Evolutionary conservation across 2,329 filamentous ascomycete species (phyloP).

Genomic region (Gaeumannomyces tritici): DNA sequence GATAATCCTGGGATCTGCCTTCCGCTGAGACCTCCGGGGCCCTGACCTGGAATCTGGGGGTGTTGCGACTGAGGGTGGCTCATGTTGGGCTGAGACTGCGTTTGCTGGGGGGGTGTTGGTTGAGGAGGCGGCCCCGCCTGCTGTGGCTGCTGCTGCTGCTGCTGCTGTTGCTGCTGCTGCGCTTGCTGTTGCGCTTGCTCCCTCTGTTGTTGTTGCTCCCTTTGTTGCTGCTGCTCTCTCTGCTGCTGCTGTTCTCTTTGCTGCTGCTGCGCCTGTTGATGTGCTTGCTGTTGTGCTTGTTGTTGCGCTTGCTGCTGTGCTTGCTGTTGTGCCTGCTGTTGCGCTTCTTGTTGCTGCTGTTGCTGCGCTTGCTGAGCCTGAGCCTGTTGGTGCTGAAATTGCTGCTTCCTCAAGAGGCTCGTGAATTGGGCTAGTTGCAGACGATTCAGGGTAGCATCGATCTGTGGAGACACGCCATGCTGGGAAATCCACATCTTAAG

Average conservation of each 20-base stretch:
- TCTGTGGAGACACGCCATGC: slow-evolving; percentile 16
- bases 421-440: slow-evolving; percentile 31
- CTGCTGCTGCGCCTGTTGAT: too few relatives aligned
- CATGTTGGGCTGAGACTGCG: neutral
- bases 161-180: slow-evolving; percentile 7
- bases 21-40: neutral
- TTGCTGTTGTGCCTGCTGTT: slow-evolving; percentile 13
- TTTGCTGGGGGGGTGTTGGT: slow-evolving; percentile 9
- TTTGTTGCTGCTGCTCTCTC: slow-evolving; percentile 14
- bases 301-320: slow-evolving; percentile 6
- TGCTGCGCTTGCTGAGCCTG: slow-evolving; percentile 7
- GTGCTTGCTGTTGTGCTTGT: slow-evolving; percentile 7
- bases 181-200: slow-evolving; percentile 14
- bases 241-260: slow-evolving; percentile 12
- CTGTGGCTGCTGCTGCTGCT: slow-evolving; percentile 4
- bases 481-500: slow-evolving; percentile 31
- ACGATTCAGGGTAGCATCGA: neutral
- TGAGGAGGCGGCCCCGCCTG: slow-evolving; percentile 6
- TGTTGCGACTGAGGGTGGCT: neutral
- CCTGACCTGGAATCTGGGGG: neutral
- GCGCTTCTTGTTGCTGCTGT: slow-evolving; percentile 6
- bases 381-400: slow-evolving; percentile 7
- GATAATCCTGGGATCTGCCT: neutral
- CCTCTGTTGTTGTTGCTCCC: slow-evolving; percentile 12
- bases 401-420: slow-evolving; percentile 12